Conservation (phyloP, 208 protist species). For the Leishmania turanica region DNA sequence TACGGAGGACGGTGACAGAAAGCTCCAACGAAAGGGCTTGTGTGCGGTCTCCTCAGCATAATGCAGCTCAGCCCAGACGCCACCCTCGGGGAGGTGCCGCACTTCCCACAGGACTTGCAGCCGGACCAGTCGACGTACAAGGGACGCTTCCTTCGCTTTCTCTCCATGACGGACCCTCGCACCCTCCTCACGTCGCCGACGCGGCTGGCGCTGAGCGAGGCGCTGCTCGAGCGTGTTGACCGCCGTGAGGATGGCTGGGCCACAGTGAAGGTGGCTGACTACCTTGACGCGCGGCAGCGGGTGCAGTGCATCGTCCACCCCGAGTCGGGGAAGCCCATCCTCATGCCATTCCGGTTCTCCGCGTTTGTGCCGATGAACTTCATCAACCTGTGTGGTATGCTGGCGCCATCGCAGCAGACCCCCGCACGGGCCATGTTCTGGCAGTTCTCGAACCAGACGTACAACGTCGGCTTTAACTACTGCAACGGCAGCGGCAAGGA, state of each 20-base stretch:
- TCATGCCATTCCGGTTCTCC: slow-evolving; percentile 86
- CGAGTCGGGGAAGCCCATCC: slow-evolving; percentile 73
- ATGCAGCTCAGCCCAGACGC: neutral
- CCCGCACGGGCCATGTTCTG: slow-evolving; percentile 72
- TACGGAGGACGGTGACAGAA: neutral
- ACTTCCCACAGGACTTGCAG: slow-evolving; percentile 50
- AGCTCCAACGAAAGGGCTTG: neutral
- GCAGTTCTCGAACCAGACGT: slow-evolving; percentile 92
- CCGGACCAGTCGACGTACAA: slow-evolving; percentile 42
- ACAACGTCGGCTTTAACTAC: slow-evolving; percentile 93
- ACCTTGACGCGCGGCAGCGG: slow-evolving; percentile 43
- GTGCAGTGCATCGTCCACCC: slow-evolving; percentile 78
- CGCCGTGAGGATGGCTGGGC: slow-evolving; percentile 31
- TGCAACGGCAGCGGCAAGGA: slow-evolving; percentile 87
- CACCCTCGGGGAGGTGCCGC: slow-evolving; percentile 37
- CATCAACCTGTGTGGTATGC: slow-evolving; percentile 78
- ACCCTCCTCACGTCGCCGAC: slow-evolving; percentile 46
- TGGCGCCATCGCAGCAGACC: slow-evolving; percentile 63
- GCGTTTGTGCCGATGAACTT: slow-evolving; percentile 91
- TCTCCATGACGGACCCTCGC: slow-evolving; percentile 56
- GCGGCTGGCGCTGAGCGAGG: slow-evolving; percentile 30
- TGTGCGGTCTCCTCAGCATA: neutral
- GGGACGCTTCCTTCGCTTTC: slow-evolving; percentile 42
- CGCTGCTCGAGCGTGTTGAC: slow-evolving; percentile 37
- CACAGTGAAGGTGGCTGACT: slow-evolving; percentile 35